Conservation (phyloP, 768 basidiomycete species). For the Trametes gibbosa region DNA sequence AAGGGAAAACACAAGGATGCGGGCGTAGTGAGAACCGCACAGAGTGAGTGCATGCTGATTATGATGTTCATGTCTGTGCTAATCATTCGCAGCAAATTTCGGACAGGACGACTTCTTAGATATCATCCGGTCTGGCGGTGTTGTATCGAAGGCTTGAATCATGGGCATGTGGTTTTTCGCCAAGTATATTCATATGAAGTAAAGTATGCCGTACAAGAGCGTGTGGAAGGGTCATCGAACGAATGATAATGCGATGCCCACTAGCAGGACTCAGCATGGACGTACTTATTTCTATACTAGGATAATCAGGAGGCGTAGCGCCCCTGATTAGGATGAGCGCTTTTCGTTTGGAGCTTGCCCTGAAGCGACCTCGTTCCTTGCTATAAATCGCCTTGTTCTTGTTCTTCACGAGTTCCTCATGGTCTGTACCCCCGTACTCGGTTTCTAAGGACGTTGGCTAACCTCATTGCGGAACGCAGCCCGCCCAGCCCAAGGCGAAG, state of each 20-base stretch:
- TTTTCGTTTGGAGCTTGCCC: conserved; percentile 34
- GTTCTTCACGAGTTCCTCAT: conserved; percentile 25
- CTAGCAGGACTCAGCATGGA: too few species aligned
- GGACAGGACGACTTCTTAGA: conserved; percentile 78
- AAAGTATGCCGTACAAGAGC: too few species aligned
- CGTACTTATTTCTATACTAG: background rate
- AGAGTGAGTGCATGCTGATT: conserved; percentile 41
- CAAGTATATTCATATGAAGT: too few species aligned
- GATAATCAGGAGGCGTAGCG: background rate
- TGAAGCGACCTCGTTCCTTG: conserved; percentile 30
- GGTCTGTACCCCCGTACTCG: conserved; percentile 20
- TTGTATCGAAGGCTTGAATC: conserved; percentile 59
- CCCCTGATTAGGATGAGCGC: background rate
- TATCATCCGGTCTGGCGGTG: conserved; percentile 76
- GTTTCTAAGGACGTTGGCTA: background rate
- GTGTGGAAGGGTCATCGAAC: too few species aligned
- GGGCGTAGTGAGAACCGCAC: conserved; percentile 52
- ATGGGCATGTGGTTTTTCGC: background rate
- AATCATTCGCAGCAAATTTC: conserved; percentile 43
- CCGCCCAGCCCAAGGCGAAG: conserved; percentile 47
- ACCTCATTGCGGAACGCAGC: conserved; percentile 17
- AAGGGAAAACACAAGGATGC: conserved; percentile 50
- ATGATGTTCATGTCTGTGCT: conserved; percentile 9
- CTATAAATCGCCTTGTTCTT: conserved; percentile 33
- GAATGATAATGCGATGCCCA: too few species aligned